These are phyloP conservation scores for Saxophila tyrrhenica DNA, from an alignment of 495 filamentous ascomycete genomes.

Conservation along the genomic window DNA sequence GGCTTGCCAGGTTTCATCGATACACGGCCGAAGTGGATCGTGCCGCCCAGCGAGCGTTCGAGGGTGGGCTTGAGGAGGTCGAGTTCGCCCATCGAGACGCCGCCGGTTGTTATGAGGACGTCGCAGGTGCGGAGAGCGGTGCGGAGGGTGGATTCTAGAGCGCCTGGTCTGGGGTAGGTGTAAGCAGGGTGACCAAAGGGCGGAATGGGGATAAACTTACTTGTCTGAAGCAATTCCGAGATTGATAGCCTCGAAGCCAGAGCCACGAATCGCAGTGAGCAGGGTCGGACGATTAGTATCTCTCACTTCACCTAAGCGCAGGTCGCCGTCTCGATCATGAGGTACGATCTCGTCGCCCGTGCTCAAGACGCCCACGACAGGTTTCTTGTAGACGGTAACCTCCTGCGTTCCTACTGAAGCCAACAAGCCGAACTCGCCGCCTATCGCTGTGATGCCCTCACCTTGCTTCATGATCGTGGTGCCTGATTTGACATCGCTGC, in stretches of 20 bases:
- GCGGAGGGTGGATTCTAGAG: constrained; percentile 65
- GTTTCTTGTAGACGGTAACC: constrained; percentile 65
- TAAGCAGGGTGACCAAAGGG: background rate
- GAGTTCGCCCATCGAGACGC: constrained; percentile 96
- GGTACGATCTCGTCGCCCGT: constrained; percentile 91
- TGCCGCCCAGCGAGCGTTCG: constrained; percentile 78
- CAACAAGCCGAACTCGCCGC: constrained; percentile 82
- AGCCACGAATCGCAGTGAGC: constrained; percentile 60
- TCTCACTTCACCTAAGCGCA: constrained; percentile 73
- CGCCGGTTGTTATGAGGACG: constrained; percentile 83
- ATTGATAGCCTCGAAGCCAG: constrained; percentile 70
- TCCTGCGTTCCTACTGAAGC: constrained; percentile 68
- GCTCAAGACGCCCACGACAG: constrained; percentile 75
- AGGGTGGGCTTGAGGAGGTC: constrained; percentile 96
- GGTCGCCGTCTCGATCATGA: constrained; percentile 49
- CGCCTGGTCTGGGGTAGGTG: constrained; percentile 36
- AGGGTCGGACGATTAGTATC: constrained; percentile 87
- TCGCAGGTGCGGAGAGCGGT: constrained; percentile 62
- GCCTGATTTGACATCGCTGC: constrained; percentile 68
- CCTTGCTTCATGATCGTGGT: constrained; percentile 61
- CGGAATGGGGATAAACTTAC: constrained; percentile 20
- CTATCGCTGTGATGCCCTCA: constrained; percentile 65
- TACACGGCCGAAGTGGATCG: constrained; percentile 93
- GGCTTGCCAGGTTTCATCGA: constrained; percentile 98
- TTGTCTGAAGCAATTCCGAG: constrained; percentile 80